Evolutionary conservation across 2,329 filamentous ascomycete species (phyloP), one percentile per base, ranked within the genome.

Genomic region (Erysiphe neolycopersici): DNA sequence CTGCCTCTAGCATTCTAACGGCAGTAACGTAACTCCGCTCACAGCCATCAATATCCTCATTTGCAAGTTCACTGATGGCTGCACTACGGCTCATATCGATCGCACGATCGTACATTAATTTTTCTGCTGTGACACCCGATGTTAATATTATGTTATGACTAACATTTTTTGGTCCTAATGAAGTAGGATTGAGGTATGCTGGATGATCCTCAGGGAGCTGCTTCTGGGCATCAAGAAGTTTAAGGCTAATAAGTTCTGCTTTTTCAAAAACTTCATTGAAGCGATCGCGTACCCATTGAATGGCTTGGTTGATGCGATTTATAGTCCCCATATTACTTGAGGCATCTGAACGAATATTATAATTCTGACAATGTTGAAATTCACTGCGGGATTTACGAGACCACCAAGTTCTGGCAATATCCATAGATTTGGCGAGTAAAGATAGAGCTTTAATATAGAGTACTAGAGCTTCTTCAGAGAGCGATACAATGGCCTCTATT

Each of bases 231-330:
- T 92, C 82, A 38, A 83, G 66, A 41, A 98, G 68, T 57, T 85
- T 91, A 40, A 85, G 66, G 40, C 83, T 79, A n/a, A 93, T 84
- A 49, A 94, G 70, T 55, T 95, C 87, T 0, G 85, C 85, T 63
- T 98, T 98, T 61, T 94, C 85, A 47, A 95, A 64, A 35, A 92
- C 89, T 58, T 95, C 89, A 56, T 98, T 98, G 67, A 98, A 98
- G 5, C 87, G 80, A 50, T 69, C 71, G 31, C 89, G 80, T 44
- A 92, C 78, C 89, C 87, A 98, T 58, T 94, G 87, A 0, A 98
- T 89, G 9, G 91, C 83, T 36, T 78, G 79, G 55, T 93, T 94
- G 59, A 98, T 83, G 41, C 84, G 75, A 36, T 59, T 62, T n/a
- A 62, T 56, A 26, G 64, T 60, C n/a, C 58, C 57, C 29, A 58